Base-by-base conservation (phyloP, 371 early-diverging fungal species). In the Mortierella sp. region DNA sequence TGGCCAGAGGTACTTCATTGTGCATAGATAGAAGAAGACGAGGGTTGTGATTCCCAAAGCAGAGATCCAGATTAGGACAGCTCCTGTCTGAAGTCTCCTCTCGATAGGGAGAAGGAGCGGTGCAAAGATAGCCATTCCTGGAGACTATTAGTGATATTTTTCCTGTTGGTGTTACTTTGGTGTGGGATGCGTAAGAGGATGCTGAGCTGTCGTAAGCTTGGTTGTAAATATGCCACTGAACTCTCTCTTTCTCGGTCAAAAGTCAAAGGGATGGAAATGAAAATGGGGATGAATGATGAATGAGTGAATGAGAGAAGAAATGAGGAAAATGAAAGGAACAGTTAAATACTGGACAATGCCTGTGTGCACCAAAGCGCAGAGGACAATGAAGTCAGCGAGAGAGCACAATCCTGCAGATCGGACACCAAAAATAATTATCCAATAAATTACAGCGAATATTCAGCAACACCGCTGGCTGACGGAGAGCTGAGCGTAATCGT, bases 81-180 rank as follows among this genome's bases (percentile, higher is more conserved):
- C 89, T 0, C 88, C 85, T 35, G 93, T 96, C 70, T 96, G 94
- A n/a, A 91, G 80, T 59, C 96, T 87, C 59, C 96, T 87, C 62
- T 87, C 86, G 52, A 94, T 78, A 0, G 96, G 96, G 16, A 95
- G 87, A 39, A 84, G 83, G 14, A 94, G 64, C 2, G 95, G 95
- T 10, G 89, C 93, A 86, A 91, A 90, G 43, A 86, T 83, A 2
- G 89, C 85, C 66, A 78, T 78, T 72, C 37, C 52, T 49, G n/a
- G 1, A 49, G 49, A 49, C n/a, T 49, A 24, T 2, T 55, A 11
- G 28, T 12, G 8, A n/a, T 10, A n/a, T 52, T 26, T 55, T 26
- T 55, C 26, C 55, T 55, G 28, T 26, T 12, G 11, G 55, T 51
- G 51, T 51, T 51, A 22, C 51, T 5, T 18, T 51, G 55, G 55